Evolutionary conservation across 306 rosid genomes (phyloP).

Genomic region (Cucumis sativus): DNA sequence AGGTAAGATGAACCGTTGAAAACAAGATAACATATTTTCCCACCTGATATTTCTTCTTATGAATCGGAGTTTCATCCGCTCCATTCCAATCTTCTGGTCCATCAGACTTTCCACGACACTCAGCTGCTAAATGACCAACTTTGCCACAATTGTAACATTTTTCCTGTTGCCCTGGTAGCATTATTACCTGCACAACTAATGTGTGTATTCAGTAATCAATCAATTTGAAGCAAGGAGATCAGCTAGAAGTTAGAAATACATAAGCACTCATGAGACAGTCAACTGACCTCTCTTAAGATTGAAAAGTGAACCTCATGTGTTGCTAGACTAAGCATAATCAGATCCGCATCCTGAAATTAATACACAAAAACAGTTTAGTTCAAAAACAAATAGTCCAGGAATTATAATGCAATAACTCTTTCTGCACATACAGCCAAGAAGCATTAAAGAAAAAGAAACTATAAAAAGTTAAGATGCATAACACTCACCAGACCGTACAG

Average conservation of each 20-base stretch:
- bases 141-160: slow-evolving; percentile 83
- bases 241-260: slow-evolving; percentile 10
- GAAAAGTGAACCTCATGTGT: slow-evolving; percentile 96
- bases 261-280: slow-evolving; percentile 6
- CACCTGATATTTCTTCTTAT: slow-evolving; percentile 97
- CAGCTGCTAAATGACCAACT: slow-evolving; percentile 91
- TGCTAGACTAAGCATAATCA: slow-evolving; percentile 86
- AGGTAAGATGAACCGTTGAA: not conserved
- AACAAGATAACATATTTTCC: slow-evolving; percentile 7
- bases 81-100: slow-evolving; percentile 46
- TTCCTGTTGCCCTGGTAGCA: slow-evolving; percentile 82
- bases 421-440: not conserved
- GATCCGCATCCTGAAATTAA: slow-evolving; percentile 82
- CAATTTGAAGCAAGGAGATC: slow-evolving; percentile 18
- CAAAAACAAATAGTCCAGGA: not conserved
- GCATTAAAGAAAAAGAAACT: not conserved
- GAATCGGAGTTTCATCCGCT: slow-evolving; percentile 62
- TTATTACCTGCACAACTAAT: slow-evolving; percentile 47
- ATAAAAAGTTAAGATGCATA: not conserved
- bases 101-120: slow-evolving; percentile 51
- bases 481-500: slow-evolving; percentile 85
- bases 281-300: slow-evolving; percentile 88
- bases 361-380: not conserved
- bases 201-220: slow-evolving; percentile 18
- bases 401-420: not conserved